Conservation (phyloP, 352 stramenopile genomes). For the Globisporangium heterothallicum region DNA sequence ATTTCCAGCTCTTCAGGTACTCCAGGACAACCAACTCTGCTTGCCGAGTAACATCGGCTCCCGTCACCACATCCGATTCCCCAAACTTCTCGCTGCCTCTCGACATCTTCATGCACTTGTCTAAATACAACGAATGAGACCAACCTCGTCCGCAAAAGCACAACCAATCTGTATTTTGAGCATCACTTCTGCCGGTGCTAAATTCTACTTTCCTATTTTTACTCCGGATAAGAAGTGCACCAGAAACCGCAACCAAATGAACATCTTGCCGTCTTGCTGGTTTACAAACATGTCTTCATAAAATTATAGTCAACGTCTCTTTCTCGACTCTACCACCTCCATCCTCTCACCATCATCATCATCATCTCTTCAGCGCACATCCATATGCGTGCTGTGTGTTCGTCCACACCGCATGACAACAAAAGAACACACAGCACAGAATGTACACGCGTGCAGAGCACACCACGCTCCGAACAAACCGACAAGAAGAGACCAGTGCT, state of each 20-base stretch:
- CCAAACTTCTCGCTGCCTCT: conserved; percentile 18
- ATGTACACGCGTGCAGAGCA: background rate
- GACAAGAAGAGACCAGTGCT: background rate
- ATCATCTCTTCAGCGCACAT: no score
- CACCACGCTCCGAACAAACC: background rate
- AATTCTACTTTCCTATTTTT: background rate
- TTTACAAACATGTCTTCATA: conserved; percentile 9
- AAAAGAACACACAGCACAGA: background rate
- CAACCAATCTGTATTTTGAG: background rate
- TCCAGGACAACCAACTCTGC: conserved; percentile 70
- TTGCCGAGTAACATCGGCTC: conserved; percentile 43
- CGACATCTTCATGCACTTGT: conserved; percentile 15
- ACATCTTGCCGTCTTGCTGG: background rate
- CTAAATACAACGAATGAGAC: background rate
- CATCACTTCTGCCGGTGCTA: background rate
- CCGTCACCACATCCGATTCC: background rate
- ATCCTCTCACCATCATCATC: background rate
- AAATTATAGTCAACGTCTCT: conserved; percentile 15
- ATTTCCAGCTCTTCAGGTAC: conserved; percentile 57
- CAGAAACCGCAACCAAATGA: background rate
- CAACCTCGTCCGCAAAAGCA: background rate
- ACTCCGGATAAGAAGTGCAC: background rate
- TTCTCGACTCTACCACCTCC: background rate
- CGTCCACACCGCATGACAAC: background rate
- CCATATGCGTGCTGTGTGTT: conserved; percentile 1